These are phyloP conservation scores for Boletus rex-veris DNA, from an alignment of 768 basidiomycete genomes.

Conservation along the genomic window DNA sequence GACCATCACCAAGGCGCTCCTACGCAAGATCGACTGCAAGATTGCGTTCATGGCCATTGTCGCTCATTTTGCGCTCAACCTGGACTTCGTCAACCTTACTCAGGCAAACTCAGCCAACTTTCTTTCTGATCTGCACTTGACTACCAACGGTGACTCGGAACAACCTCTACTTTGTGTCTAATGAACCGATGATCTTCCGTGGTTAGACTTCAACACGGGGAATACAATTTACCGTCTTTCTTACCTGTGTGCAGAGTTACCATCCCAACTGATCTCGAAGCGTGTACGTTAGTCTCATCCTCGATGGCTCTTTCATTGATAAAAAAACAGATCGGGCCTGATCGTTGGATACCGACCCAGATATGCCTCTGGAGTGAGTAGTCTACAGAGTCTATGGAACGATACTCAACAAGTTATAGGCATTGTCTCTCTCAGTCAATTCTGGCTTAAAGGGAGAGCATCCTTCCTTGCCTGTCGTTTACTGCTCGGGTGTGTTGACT, in stretches of 20 bases:
- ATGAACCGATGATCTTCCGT: neutral
- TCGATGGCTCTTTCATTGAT: neutral
- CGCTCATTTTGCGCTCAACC: constrained; percentile 54
- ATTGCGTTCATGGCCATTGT: constrained; percentile 56
- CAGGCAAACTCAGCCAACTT: constrained; percentile 60
- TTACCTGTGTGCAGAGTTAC: constrained; percentile 55
- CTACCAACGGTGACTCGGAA: constrained; percentile 39
- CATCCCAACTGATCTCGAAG: constrained; percentile 62
- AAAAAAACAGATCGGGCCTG: constrained; percentile 47
- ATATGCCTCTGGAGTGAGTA: constrained; percentile 49
- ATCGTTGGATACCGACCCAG: constrained; percentile 61
- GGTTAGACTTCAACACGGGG: constrained; percentile 51
- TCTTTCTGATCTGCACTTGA: constrained; percentile 51
- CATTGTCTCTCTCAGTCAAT: constrained; percentile 49
- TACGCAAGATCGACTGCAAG: constrained; percentile 59
- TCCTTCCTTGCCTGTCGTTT: constrained; percentile 49
- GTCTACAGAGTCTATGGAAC: neutral
- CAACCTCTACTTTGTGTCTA: neutral
- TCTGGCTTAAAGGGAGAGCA: constrained; percentile 51
- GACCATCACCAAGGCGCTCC: constrained; percentile 34
- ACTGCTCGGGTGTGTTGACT: constrained; percentile 39
- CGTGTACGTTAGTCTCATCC: constrained; percentile 32
- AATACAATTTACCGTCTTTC: constrained; percentile 51
- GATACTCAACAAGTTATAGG: constrained; percentile 10
- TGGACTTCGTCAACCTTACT: constrained; percentile 51